Conservation (phyloP, 352 stramenopile genomes). For the Globisporangium spinosum region DNA sequence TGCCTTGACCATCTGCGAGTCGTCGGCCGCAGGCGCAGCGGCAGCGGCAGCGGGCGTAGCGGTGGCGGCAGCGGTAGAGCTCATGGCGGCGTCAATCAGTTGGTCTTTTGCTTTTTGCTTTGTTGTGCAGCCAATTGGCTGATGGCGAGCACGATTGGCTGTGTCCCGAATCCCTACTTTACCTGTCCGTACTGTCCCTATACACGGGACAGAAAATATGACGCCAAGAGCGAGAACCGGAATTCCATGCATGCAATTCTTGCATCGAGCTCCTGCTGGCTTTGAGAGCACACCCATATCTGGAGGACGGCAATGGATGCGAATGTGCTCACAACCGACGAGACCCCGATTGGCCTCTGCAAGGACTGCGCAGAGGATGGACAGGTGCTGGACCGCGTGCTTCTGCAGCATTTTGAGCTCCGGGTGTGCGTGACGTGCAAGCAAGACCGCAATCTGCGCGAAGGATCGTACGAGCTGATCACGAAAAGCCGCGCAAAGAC, state of each 20-base stretch:
- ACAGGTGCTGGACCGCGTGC: conserved; percentile 41
- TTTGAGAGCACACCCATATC: conserved; percentile 1
- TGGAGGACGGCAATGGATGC: neutral
- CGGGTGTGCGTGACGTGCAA: conserved; percentile 61
- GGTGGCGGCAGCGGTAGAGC: conserved; percentile 5
- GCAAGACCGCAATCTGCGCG: conserved; percentile 48
- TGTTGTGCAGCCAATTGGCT: conserved; percentile 6
- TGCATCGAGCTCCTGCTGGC: neutral
- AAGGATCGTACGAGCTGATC: conserved; percentile 55
- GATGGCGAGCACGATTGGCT: conserved; percentile 6
- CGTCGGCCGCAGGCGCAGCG: conserved; percentile 14
- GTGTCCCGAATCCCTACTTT: conserved; percentile 10
- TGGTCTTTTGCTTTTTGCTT: neutral
- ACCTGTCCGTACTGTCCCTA: neutral
- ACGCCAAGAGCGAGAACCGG: neutral
- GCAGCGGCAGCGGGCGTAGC: neutral
- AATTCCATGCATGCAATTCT: neutral
- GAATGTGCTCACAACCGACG: conserved; percentile 1
- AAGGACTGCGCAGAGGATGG: conserved; percentile 46
- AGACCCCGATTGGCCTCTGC: conserved; percentile 36
- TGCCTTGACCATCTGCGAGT: conserved; percentile 36
- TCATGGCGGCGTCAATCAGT: conserved; percentile 11
- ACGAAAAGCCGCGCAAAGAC: conserved; percentile 50
- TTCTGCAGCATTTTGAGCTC: conserved; percentile 52
- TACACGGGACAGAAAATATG: neutral